Evolutionary conservation across 2,329 filamentous ascomycete genomes (phyloP).

Genomic region (Monilinia aucupariae): DNA sequence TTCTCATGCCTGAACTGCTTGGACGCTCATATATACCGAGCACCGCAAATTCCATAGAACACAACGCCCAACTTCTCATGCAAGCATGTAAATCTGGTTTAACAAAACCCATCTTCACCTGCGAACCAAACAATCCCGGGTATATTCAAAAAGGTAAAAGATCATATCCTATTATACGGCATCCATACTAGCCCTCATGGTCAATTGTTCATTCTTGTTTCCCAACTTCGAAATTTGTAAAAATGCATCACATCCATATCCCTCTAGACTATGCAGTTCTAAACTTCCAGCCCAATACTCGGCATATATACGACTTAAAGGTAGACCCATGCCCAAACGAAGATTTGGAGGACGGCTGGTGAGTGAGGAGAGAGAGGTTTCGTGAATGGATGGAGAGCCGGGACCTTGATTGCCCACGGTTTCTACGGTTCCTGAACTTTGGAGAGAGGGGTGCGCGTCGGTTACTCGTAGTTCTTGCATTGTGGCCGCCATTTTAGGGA

Average conservation of each 20-base stretch:
- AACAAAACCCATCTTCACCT: not conserved
- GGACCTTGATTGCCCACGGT: slow-evolving; percentile 25
- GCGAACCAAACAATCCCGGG: not conserved
- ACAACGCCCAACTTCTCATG: not conserved
- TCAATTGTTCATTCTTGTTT: slow-evolving; percentile 96
- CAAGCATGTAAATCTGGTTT: not conserved
- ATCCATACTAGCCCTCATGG: slow-evolving; percentile 70
- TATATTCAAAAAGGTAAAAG: slow-evolving; percentile 8
- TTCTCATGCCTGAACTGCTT: not conserved
- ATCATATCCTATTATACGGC: slow-evolving; percentile 44
- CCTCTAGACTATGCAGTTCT: slow-evolving; percentile 86
- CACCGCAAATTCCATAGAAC: not conserved
- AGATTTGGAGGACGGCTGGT: slow-evolving; percentile 80
- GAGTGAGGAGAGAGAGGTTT: slow-evolving; percentile 66
- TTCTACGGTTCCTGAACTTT: slow-evolving; percentile 22
- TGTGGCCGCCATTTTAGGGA: slow-evolving; percentile 88
- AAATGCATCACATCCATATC: slow-evolving; percentile 93
- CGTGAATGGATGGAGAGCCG: slow-evolving; percentile 20
- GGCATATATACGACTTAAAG: slow-evolving; percentile 88
- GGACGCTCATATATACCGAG: not conserved
- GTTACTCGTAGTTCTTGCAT: slow-evolving; percentile 72
- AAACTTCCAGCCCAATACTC: slow-evolving; percentile 97
- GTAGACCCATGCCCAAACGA: slow-evolving; percentile 84
- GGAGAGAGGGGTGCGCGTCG: slow-evolving; percentile 26
- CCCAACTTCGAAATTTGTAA: slow-evolving; percentile 93